Percentiles rank a stretch among this genome's conserved stretches.
phyloP scores from a whole-genome alignment of 176 grass and related monocot genomes.

The Hyparrhenia diplandra region DNA sequence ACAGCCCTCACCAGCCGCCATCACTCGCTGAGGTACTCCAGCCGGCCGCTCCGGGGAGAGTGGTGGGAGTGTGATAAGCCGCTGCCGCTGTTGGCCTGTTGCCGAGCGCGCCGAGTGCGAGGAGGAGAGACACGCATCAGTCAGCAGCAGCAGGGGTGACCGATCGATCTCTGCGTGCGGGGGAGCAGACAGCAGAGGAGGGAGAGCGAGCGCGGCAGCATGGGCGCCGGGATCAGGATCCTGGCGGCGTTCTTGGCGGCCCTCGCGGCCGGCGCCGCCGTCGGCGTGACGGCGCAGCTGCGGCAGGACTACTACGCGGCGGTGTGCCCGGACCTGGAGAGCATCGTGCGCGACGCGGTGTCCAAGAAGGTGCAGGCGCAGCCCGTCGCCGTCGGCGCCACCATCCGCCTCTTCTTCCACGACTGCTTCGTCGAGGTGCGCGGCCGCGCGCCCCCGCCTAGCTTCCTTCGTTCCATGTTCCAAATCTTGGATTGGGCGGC shows the following conservation, averaged over 20 bases:
- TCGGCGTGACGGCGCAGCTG: conserved; percentile 37
- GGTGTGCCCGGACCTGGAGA: conserved; percentile 70
- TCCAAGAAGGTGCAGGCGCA: conserved; percentile 58
- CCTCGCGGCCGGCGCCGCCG: background rate
- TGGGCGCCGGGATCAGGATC: conserved; percentile 39
- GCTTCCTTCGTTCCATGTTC: too few species aligned
- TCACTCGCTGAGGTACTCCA: background rate
- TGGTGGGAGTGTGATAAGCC: background rate
- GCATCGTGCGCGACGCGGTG: conserved; percentile 56
- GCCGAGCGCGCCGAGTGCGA: background rate
- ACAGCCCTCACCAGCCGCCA: background rate
- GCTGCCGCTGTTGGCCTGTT: background rate
- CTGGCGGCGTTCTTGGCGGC: conserved; percentile 4
- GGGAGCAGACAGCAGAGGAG: background rate
- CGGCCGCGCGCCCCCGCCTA: too few species aligned
- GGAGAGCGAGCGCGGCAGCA: background rate
- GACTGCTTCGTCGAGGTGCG: conserved; percentile 87
- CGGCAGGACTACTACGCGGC: conserved; percentile 54
- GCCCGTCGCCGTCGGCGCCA: conserved; percentile 54
- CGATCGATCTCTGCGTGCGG: background rate
- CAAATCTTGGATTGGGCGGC: background rate
- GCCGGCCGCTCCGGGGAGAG: background rate
- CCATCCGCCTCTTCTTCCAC: conserved; percentile 91
- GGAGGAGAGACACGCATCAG: background rate
- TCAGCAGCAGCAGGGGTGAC: background rate